Percentiles rank a stretch among this genome's conserved stretches.
These are phyloP conservation scores for Viridothelium virens DNA, from an alignment of 495 filamentous ascomycete genomes.

Conservation along the genomic window DNA sequence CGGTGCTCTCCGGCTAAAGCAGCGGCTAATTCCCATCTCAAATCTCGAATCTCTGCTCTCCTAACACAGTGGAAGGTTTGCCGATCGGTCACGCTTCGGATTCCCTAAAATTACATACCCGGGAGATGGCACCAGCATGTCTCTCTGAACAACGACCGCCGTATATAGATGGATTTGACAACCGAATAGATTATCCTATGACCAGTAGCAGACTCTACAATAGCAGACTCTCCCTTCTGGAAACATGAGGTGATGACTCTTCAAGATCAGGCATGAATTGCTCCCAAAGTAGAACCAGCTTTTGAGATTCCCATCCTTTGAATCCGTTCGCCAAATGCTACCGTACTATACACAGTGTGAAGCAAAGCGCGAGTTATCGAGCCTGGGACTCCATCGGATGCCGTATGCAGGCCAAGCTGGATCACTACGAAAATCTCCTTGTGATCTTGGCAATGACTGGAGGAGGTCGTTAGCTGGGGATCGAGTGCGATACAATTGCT, in stretches of 20 bases:
- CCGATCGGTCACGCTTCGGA: constrained; percentile 1
- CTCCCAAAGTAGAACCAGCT: neutral
- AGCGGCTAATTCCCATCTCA: constrained; percentile 4
- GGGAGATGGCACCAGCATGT: neutral
- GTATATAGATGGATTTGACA: neutral
- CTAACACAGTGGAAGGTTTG: neutral
- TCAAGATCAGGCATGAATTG: neutral
- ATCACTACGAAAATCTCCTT: constrained; percentile 68
- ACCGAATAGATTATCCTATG: neutral
- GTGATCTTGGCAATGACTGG: constrained; percentile 95
- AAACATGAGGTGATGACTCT: neutral
- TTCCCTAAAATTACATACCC: neutral
- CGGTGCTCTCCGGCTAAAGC: neutral
- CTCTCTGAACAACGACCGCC: too few species aligned
- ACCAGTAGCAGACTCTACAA: neutral
- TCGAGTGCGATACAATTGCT: neutral
- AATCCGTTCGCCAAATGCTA: neutral
- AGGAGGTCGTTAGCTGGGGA: constrained; percentile 20
- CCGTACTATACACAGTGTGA: neutral
- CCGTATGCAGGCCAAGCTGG: neutral
- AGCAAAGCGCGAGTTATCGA: neutral
- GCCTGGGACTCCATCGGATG: neutral
- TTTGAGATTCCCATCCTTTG: neutral
- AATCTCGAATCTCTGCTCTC: neutral
- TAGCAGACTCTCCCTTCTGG: neutral